Conservation (phyloP, 1,284 basidiomycete genomes). For the Ganoderma multipileum region DNA sequence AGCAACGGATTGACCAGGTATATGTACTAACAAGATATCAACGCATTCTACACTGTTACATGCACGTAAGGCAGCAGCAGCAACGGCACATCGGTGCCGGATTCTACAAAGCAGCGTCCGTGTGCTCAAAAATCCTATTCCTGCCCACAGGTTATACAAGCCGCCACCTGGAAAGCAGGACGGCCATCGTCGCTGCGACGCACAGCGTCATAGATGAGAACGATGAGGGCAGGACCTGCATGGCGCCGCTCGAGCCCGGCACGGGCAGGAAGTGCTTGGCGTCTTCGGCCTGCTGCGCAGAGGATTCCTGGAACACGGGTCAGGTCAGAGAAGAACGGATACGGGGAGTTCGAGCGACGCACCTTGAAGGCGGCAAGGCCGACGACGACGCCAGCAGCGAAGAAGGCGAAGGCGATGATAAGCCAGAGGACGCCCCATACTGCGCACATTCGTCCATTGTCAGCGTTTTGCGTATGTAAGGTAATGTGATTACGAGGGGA, state of each 20-base stretch:
- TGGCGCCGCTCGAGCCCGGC: constrained; percentile 52
- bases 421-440: constrained; percentile 95
- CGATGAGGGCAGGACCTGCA: constrained; percentile 13
- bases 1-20: background rate
- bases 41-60: too few relatives aligned
- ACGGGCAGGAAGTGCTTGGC: constrained; percentile 68
- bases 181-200: constrained; percentile 9
- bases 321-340: background rate
- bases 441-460: constrained; percentile 36
- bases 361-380: constrained; percentile 91
- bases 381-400: constrained; percentile 82
- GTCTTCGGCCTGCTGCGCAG: constrained; percentile 56
- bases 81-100: background rate
- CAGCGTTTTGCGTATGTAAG: constrained; percentile 8
- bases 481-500: constrained; percentile 9
- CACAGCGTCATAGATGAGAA: constrained; percentile 16
- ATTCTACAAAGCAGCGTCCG: background rate
- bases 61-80: too few relatives aligned
- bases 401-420: constrained; percentile 82
- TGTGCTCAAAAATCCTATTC: background rate
- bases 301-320: constrained; percentile 54
- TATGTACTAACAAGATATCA: background rate
- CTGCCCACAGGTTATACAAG: background rate
- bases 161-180: constrained; percentile 18
- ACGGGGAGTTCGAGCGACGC: constrained; percentile 14